Conservation (phyloP, 805 yeast species). For the Saturnispora diversa region DNA sequence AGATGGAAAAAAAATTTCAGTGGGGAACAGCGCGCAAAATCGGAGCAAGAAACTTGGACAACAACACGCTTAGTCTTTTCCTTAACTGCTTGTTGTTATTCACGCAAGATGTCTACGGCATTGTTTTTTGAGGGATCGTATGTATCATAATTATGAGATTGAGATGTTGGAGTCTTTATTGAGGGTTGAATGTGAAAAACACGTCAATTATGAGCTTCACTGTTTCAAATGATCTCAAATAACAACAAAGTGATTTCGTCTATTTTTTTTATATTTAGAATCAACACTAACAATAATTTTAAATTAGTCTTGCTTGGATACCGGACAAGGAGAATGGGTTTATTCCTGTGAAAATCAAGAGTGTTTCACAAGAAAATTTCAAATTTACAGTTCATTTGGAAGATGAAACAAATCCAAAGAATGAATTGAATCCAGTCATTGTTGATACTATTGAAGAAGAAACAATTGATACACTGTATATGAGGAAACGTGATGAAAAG, state of each 20-base stretch:
- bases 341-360: slow-evolving; percentile 58
- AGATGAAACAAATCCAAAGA: slow-evolving; percentile 40
- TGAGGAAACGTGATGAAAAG: slow-evolving; percentile 88
- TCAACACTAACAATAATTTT: slow-evolving; percentile 4
- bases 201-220: too few relatives aligned
- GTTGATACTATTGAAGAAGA: slow-evolving; percentile 43
- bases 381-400: slow-evolving; percentile 45
- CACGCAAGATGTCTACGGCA: slow-evolving; percentile 8
- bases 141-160: not conserved
- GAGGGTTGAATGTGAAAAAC: too few relatives aligned
- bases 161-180: not conserved
- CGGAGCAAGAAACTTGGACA: slow-evolving; percentile 7
- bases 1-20: too few relatives aligned
- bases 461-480: slow-evolving; percentile 58
- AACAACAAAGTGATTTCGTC: too few relatives aligned
- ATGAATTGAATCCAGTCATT: slow-evolving; percentile 37
- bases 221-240: too few relatives aligned
- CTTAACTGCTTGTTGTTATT: not conserved
- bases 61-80: not conserved
- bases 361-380: slow-evolving; percentile 33
- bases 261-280: slow-evolving; percentile 13
- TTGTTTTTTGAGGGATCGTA: slow-evolving; percentile 12
- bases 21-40: slow-evolving; percentile 5
- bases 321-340: slow-evolving; percentile 69
- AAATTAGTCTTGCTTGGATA: slow-evolving; percentile 64